Base-by-base conservation (phyloP, 2,329 filamentous ascomycete species). In the Colletotrichum sp. region DNA sequence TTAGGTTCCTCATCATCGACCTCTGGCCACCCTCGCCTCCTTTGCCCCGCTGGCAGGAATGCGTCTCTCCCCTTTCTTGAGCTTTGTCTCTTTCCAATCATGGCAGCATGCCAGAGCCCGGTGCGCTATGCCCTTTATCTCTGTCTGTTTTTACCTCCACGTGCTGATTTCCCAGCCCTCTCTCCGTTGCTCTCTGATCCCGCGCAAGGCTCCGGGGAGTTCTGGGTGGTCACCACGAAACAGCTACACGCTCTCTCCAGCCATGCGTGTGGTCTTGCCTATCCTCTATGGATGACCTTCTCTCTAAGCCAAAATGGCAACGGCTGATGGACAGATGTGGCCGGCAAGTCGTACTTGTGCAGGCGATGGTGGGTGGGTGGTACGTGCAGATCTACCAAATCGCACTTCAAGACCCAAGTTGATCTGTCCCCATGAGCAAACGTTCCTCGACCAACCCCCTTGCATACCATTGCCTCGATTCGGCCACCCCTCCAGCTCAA, bases 81-180 rank as follows among this genome's bases (percentile, higher is more conserved):
- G 69, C 28, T 66, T 22, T 76, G 71, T 75, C 60, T 71, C 66
- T 71, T 76, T 44, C 60, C 71, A 71, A 76, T 75, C 34, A 71
- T 63, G 55, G n/a, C 60, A 32, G 34, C 71, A 74, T 76, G 28
- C 73, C 73, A 73, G 19, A 34, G 39, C 39, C 8, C 4, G 27
- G 11, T 59, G 22, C 27, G 52, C 48, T 52, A 68, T 73, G n/a
- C 63, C 64, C 44, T 64, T 71, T 72, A 19, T 36, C 22, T 30
- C 55, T 4, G n/a, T 48, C 9, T 74, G 74, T 63, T 65, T 55
- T 44, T 36, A 52, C 27, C 28, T 65, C n/a, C n/a, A 61, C 34
- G 30, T 67, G 66, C 48, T 44, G 36, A 27, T 60, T 39, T 22
- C 57, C 55, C 32, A 63, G 55, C 55, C 55, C 65, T 63, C 61